These are phyloP conservation scores for Bjerkandera adusta DNA, from an alignment of 1,284 basidiomycete genomes.

Conservation along the genomic window DNA sequence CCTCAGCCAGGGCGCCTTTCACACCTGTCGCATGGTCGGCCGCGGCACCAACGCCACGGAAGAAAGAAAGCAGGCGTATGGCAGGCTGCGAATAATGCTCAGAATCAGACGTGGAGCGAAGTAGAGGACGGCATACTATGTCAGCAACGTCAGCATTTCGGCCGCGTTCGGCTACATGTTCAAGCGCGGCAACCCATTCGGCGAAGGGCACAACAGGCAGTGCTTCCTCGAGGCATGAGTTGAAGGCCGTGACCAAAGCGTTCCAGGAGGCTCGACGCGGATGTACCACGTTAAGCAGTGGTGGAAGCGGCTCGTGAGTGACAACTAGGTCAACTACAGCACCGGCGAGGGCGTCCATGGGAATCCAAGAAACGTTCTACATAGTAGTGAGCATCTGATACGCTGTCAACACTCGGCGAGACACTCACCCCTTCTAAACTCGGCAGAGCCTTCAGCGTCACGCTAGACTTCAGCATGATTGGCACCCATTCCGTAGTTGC, in stretches of 20 bases:
- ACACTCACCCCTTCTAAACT: slow-evolving; percentile 20
- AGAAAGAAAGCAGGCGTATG: not conserved
- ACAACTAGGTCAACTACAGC: slow-evolving; percentile 15
- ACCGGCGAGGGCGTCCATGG: slow-evolving; percentile 14
- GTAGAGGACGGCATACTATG: not conserved
- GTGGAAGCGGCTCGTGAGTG: not conserved
- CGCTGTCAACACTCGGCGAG: not conserved
- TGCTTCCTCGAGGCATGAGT: not conserved
- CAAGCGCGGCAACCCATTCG: slow-evolving; percentile 14
- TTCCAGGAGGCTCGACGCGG: slow-evolving; percentile 15
- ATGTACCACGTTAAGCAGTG: slow-evolving; percentile 17
- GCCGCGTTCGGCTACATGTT: slow-evolving; percentile 7
- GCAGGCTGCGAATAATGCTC: slow-evolving; percentile 1
- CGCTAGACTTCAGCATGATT: slow-evolving; percentile 15
- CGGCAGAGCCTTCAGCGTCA: slow-evolving; percentile 11
- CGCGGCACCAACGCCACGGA: not conserved
- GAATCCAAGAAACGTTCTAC: slow-evolving; percentile 19
- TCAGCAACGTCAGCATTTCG: slow-evolving; percentile 3
- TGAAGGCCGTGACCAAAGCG: slow-evolving; percentile 6
- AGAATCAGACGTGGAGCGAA: not conserved
- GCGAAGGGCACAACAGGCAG: slow-evolving; percentile 11
- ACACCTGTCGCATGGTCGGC: not conserved
- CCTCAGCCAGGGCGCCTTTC: not conserved
- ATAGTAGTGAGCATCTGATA: not conserved
- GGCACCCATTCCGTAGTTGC: slow-evolving; percentile 19